Evolutionary conservation across 2,329 filamentous ascomycete genomes (phyloP).

Genomic region (Pyricularia grisea): DNA sequence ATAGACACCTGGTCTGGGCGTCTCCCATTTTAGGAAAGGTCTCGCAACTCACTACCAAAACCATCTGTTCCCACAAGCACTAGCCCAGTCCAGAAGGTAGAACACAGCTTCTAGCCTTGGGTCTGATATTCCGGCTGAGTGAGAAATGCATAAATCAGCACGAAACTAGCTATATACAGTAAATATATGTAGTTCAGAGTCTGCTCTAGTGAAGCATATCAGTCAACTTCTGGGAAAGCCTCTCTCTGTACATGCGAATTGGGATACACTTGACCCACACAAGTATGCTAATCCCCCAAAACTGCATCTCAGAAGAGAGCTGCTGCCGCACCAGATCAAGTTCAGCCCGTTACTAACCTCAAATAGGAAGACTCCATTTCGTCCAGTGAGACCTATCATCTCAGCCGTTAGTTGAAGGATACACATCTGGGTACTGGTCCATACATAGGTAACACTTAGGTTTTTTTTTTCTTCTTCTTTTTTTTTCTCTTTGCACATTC

Average conservation of each 20-base stretch:
- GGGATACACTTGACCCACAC: no score
- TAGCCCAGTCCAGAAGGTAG: not conserved
- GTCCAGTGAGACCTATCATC: not conserved
- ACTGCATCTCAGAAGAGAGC: not conserved
- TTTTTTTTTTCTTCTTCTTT: no score
- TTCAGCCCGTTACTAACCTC: not conserved
- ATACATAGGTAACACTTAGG: no score
- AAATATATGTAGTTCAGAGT: not conserved
- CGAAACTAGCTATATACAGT: not conserved
- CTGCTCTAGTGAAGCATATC: not conserved
- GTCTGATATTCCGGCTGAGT: not conserved
- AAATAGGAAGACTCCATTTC: not conserved
- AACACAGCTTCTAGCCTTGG: not conserved
- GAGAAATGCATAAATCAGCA: not conserved
- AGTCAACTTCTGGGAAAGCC: not conserved
- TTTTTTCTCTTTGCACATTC: no score
- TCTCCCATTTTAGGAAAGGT: not conserved
- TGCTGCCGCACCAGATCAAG: not conserved
- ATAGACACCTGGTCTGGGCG: no score
- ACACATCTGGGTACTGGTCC: no score
- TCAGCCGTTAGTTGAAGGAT: not conserved
- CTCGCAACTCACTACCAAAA: not conserved
- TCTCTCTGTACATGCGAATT: not conserved
- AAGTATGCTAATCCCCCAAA: not conserved
- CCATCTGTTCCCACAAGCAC: not conserved